Percentiles rank a stretch among this genome's conserved stretches.
phyloP scores from a whole-genome alignment of 805 yeast genomes.

The Starmerella stellata region DNA sequence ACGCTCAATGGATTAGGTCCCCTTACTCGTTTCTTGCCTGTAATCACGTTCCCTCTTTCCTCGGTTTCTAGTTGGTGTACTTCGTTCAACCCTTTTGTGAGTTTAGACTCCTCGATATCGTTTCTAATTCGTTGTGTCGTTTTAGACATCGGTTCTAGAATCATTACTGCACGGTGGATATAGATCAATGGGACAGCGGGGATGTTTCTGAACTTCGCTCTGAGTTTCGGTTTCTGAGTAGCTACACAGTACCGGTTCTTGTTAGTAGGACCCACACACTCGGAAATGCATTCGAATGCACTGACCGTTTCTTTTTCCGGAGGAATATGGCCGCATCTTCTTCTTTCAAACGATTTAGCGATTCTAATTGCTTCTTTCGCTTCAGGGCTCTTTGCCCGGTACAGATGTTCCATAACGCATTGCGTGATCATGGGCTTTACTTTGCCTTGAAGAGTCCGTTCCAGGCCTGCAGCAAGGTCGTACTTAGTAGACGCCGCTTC shows the following conservation, averaged over 20 bases:
- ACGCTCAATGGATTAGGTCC: conserved; percentile 84
- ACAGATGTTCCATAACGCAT: conserved; percentile 79
- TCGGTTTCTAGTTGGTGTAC: conserved; percentile 16
- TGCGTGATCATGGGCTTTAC: conserved; percentile 84
- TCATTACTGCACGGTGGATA: conserved; percentile 81
- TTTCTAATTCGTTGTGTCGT: conserved; percentile 39
- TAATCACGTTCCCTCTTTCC: conserved; percentile 16
- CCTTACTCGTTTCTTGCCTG: conserved; percentile 29
- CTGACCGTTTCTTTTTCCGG: conserved; percentile 23
- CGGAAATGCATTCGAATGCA: conserved; percentile 53
- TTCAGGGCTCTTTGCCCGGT: conserved; percentile 47
- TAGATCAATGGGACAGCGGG: conserved; percentile 86
- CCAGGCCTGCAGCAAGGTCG: conserved; percentile 64
- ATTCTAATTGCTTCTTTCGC: conserved; percentile 41
- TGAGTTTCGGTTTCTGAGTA: conserved; percentile 52
- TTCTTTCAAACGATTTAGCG: conserved; percentile 73
- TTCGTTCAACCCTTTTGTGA: conserved; percentile 65
- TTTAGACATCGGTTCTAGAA: conserved; percentile 80
- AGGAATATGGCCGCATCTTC: conserved; percentile 65
- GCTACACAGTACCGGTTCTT: conserved; percentile 86
- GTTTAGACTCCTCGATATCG: conserved; percentile 43
- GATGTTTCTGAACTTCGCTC: conserved; percentile 49
- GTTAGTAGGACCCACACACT: conserved; percentile 28
- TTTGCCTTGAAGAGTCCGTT: conserved; percentile 67
- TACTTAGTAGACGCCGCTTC: conserved; percentile 49